Conservation (phyloP, 2,329 filamentous ascomycete genomes). For the Ramularia collo-cygni region DNA sequence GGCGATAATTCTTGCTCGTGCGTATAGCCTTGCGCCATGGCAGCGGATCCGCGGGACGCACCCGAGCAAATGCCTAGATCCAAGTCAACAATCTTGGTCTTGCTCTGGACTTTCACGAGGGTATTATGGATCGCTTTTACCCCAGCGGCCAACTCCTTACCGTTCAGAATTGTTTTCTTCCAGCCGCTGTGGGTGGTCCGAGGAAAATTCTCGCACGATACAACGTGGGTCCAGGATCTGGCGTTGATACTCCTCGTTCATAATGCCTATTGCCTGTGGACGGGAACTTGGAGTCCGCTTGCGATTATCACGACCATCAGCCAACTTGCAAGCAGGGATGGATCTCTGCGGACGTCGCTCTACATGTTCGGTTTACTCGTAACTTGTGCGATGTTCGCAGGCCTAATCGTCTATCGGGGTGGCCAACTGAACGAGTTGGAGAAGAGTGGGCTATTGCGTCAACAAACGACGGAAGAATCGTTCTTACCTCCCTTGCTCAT, state of each 20-base stretch:
- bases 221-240: conserved; percentile 25
- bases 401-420: conserved; percentile 25
- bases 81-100: conserved; percentile 15
- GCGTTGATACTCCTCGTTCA: conserved; percentile 19
- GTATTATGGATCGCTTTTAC: conserved; percentile 29
- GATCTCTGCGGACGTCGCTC: conserved; percentile 18
- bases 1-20: no score
- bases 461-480: conserved; percentile 26
- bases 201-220: conserved; percentile 13
- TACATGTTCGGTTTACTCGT: conserved; percentile 24
- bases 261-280: conserved; percentile 19
- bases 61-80: no score
- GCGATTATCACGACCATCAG: conserved; percentile 5
- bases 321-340: conserved; percentile 14
- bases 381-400: conserved; percentile 24
- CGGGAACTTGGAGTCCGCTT: conserved; percentile 18
- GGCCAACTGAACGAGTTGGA: conserved; percentile 13
- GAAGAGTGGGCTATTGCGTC: conserved; percentile 6
- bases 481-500: conserved; percentile 49
- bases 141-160: conserved; percentile 24
- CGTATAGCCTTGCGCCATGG: no score
- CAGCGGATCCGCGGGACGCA: no score
- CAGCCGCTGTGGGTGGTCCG: conserved; percentile 27
- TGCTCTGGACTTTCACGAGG: conserved; percentile 22
- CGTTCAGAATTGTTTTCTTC: conserved; percentile 23